Evolutionary conservation across 2,329 filamentous ascomycete genomes (phyloP).

Genomic region (Epichloe sylvatica): DNA sequence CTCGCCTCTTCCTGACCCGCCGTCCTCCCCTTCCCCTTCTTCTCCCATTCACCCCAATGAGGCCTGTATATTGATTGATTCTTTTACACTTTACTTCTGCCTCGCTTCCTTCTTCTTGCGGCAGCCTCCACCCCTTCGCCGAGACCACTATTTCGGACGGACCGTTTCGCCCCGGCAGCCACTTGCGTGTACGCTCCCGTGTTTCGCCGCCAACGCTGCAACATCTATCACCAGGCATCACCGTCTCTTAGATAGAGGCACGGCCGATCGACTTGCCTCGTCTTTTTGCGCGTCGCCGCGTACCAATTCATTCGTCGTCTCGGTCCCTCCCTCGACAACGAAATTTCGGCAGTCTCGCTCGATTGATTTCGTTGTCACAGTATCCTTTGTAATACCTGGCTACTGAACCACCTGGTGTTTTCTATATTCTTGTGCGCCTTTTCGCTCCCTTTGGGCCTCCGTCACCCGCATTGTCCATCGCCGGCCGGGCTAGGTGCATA

Average conservation of each 20-base stretch:
- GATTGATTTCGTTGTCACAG: slow-evolving; percentile 9
- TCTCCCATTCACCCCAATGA: slow-evolving; percentile 14
- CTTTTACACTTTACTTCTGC: slow-evolving; percentile 16
- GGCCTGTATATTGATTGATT: slow-evolving; percentile 27
- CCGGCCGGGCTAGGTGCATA: neutral
- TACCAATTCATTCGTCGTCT: neutral
- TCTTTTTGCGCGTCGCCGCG: neutral
- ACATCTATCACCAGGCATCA: neutral
- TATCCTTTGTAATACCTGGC: slow-evolving; percentile 23
- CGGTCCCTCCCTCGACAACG: neutral
- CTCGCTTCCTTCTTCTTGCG: slow-evolving; percentile 7
- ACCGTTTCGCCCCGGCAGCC: slow-evolving; percentile 1
- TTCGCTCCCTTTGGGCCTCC: neutral
- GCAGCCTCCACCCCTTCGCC: neutral
- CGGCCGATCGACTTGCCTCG: neutral
- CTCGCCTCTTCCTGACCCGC: slow-evolving; percentile 6
- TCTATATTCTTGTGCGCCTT: slow-evolving; percentile 3
- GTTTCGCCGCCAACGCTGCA: neutral
- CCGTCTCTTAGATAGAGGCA: neutral
- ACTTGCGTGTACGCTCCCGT: neutral
- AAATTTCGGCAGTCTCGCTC: neutral
- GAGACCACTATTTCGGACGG: slow-evolving; percentile 1
- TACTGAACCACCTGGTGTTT: slow-evolving; percentile 12
- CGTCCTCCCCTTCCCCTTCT: slow-evolving; percentile 5
- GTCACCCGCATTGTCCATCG: neutral